These are phyloP conservation scores for Chloropicon primus DNA, from an alignment of 139 green algal species.

Conservation along the genomic window DNA sequence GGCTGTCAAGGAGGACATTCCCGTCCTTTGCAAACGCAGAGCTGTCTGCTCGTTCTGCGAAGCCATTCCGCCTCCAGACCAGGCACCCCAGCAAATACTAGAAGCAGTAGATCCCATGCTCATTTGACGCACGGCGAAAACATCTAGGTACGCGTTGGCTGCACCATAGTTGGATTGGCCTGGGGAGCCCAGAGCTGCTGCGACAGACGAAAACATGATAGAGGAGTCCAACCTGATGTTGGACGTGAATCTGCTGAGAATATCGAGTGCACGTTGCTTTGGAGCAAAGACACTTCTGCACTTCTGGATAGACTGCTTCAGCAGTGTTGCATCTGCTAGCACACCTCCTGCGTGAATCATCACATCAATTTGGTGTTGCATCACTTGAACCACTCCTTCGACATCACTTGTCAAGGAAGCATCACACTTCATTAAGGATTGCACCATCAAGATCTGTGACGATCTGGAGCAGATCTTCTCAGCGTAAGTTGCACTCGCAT, in stretches of 20 bases:
- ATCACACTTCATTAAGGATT: background rate
- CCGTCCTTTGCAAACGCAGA: conserved; percentile 31
- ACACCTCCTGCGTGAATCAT: conserved; percentile 14
- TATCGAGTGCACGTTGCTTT: conserved; percentile 10
- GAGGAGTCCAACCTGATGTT: background rate
- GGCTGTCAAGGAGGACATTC: conserved; percentile 32
- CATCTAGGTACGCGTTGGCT: conserved; percentile 57
- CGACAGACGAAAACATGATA: conserved; percentile 33
- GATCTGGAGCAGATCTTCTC: background rate
- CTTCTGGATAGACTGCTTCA: conserved; percentile 2
- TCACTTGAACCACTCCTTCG: background rate
- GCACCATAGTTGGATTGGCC: conserved; percentile 63
- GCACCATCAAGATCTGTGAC: background rate
- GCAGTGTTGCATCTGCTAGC: conserved; percentile 5
- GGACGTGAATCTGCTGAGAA: background rate
- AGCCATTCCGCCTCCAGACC: conserved; percentile 16
- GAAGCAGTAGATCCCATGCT: background rate
- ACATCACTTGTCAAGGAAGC: background rate
- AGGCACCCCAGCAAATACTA: conserved; percentile 36
- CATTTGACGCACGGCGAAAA: background rate
- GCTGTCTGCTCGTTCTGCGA: conserved; percentile 16
- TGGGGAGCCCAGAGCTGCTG: conserved; percentile 30
- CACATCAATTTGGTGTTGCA: background rate
- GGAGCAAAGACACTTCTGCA: conserved; percentile 3
- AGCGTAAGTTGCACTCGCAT: background rate